Conservation (phyloP, 345 rosid species). For the Erucastrum elatum region DNA sequence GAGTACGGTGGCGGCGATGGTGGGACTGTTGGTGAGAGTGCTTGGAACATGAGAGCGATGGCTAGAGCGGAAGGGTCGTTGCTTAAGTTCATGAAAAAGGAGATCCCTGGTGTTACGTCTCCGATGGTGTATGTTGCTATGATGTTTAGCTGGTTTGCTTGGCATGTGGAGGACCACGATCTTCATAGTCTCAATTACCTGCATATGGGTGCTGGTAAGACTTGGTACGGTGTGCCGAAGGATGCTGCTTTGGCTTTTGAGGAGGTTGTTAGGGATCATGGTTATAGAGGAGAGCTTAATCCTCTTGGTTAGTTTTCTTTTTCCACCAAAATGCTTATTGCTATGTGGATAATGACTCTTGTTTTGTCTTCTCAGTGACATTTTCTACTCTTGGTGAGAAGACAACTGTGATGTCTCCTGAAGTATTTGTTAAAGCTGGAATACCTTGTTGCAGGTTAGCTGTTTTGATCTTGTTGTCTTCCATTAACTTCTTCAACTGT, state of each 20-base stretch:
- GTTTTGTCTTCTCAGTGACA: slow-evolving; percentile 52
- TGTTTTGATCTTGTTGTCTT: slow-evolving; percentile 13
- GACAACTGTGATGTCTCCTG: slow-evolving; percentile 97
- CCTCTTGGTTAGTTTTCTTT: slow-evolving; percentile 73
- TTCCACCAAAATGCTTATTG: not conserved
- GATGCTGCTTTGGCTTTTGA: slow-evolving; percentile 93
- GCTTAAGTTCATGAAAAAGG: slow-evolving; percentile 96
- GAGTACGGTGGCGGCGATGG: slow-evolving; percentile 56
- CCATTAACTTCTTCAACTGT: slow-evolving; percentile 13
- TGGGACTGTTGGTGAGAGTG: slow-evolving; percentile 73
- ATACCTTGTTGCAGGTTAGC: slow-evolving; percentile 95
- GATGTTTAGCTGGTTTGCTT: slow-evolving; percentile 99
- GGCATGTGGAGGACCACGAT: slow-evolving; percentile 99
- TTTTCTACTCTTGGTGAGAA: slow-evolving; percentile 91
- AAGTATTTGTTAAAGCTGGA: slow-evolving; percentile 84
- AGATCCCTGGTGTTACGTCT: slow-evolving; percentile 95
- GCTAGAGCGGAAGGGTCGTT: slow-evolving; percentile 87
- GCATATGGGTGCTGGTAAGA: slow-evolving; percentile 95
- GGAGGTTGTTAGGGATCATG: slow-evolving; percentile 95
- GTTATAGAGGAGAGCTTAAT: slow-evolving; percentile 90
- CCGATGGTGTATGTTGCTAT: slow-evolving; percentile 96
- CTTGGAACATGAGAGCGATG: slow-evolving; percentile 96
- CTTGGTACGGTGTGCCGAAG: slow-evolving; percentile 98
- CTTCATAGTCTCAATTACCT: slow-evolving; percentile 95
- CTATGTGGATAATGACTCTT: slow-evolving; percentile 14